A percentile compares a stretch with the other conserved stretches of the same genome.
Evolutionary conservation across 495 filamentous ascomycete species (phyloP).

Genomic region (Penicillium bialowiezense): DNA sequence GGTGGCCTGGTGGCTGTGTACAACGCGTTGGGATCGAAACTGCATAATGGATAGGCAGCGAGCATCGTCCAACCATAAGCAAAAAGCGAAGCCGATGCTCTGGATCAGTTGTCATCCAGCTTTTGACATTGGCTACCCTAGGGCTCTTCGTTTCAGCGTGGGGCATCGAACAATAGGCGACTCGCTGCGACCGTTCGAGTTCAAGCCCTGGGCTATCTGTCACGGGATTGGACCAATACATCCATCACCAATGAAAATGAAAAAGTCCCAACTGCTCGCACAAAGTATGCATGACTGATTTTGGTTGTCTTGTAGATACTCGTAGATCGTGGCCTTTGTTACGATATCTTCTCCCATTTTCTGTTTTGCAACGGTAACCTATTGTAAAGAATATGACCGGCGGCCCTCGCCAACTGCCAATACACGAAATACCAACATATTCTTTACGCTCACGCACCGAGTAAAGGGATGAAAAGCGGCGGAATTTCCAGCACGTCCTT

Average conservation of each 20-base stretch:
- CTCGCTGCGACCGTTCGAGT: conserved; percentile 1
- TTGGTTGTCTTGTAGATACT: neutral
- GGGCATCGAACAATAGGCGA: conserved; percentile 5
- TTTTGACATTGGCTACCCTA: neutral
- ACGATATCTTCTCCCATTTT: neutral
- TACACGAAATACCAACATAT: conserved; percentile 2
- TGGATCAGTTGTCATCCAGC: neutral
- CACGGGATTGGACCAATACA: neutral
- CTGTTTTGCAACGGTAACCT: neutral
- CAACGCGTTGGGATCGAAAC: conserved; percentile 1
- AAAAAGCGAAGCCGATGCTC: neutral
- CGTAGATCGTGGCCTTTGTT: neutral
- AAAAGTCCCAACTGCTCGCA: neutral
- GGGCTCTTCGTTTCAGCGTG: conserved; percentile 2
- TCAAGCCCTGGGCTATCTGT: conserved; percentile 4
- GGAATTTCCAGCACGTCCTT: conserved; percentile 18
- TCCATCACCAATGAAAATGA: neutral
- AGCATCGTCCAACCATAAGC: neutral
- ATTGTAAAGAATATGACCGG: conserved; percentile 1
- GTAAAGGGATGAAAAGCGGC: conserved; percentile 18
- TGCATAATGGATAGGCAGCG: conserved; percentile 2
- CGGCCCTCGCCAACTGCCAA: conserved; percentile 4
- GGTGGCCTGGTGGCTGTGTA: conserved; percentile 1
- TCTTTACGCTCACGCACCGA: conserved; percentile 28
- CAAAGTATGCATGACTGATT: conserved; percentile 2